Evolutionary conservation across 164 flowering plant species (phyloP).

Genomic region (Umbilicus rupestris): DNA sequence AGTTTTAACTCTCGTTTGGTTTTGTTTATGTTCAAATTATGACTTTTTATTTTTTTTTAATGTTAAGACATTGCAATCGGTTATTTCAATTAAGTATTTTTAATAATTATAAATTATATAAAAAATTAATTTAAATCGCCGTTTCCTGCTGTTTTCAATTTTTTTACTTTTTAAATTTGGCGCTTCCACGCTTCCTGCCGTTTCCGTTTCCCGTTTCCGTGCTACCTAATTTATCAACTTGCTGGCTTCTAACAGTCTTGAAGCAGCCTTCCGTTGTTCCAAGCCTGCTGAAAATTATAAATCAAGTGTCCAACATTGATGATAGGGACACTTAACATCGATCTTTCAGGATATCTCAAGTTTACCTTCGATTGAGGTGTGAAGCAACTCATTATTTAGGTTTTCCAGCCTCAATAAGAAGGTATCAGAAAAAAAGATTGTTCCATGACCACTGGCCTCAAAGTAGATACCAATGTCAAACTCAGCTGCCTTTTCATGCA

Average conservation of each 20-base stretch:
- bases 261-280: conserved; percentile 66
- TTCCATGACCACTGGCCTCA: conserved; percentile 99
- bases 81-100: no score
- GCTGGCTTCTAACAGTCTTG: conserved; percentile 67
- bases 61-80: no score
- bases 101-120: no score
- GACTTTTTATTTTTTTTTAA: no score
- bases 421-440: conserved; percentile 70
- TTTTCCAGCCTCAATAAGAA: conserved; percentile 52
- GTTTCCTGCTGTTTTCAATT: no score
- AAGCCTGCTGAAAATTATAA: conserved; percentile 37
- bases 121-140: no score
- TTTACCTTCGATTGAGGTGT: conserved; percentile 42
- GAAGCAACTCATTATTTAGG: conserved; percentile 32
- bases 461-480: conserved; percentile 93
- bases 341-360: background rate
- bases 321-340: background rate
- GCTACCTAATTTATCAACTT: conserved; percentile 84
- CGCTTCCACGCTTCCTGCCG: no score
- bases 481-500: conserved; percentile 83
- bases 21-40: no score
- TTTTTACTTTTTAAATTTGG: no score
- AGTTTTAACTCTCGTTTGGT: no score
- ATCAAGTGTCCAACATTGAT: background rate
- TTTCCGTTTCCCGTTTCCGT: no score